Base-by-base conservation (phyloP, 306 rosid species). In the Malus orientalis region DNA sequence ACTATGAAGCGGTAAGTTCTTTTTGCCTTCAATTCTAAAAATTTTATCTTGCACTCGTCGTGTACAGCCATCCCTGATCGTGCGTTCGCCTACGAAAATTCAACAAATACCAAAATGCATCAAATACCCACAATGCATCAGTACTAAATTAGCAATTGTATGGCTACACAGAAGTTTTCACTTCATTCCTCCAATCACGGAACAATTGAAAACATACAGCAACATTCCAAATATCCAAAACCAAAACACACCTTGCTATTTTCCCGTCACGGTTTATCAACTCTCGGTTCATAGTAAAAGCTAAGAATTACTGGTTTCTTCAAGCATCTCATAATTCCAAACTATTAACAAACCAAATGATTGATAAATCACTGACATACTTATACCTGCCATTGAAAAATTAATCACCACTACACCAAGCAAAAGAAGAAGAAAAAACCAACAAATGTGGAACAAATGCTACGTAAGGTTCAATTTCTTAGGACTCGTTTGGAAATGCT, bases 11-110 rank as follows among this genome's bases (percentile, higher is more conserved):
- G 90, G 82, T 73, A 81, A 25, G 86, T 81, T 76, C 90, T 78
- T 71, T 84, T 86, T n/a, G 86, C 79, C 86, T 86, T 86, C 69
- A 86, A 70, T 18, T 86, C 90, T 53, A 86, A 55, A 71, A 86
- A 86, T 79, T 76, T 81, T 20, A 84, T 78, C 81, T 86, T 86
- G 78, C 90, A 86, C 49, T 86, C 90, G 71, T 74, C 90, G 6
- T 86, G 88, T 67, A 86, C 84, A 51, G 88, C 90, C 86, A 86
- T 86, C 73, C 90, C 90, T 1, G 90, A 86, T 33, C 87, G 84
- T 61, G 90, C 88, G 20, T 86, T 86, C 45, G 88, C 90, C 90
- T 86, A 51, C 25, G 29, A 12, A 61, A 5, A 73, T 18, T 11
- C 25, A 19, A 42, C 7, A 27, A 32, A 76, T 5, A 67, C 49